phyloP scores from a whole-genome alignment of 2,329 filamentous ascomycete species.

The Teratosphaeria nubilosa region DNA sequence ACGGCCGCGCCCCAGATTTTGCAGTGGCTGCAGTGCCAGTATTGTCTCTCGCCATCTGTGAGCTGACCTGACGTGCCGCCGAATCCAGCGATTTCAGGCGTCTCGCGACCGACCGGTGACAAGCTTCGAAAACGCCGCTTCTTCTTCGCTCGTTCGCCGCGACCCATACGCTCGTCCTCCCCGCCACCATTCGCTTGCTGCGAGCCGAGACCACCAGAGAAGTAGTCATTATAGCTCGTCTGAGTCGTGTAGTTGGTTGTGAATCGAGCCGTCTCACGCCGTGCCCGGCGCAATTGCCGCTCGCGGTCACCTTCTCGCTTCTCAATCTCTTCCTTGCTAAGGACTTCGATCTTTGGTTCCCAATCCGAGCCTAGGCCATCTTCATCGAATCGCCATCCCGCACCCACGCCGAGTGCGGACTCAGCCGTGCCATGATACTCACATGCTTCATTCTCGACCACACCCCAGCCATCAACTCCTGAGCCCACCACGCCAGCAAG shows the following conservation, averaged over 20 bases:
- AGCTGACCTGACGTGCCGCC: conserved; percentile 56
- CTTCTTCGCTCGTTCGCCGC: conserved; percentile 89
- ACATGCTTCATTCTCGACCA: conserved; percentile 82
- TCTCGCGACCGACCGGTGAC: conserved; percentile 72
- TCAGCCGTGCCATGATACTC: conserved; percentile 39
- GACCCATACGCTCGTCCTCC: conserved; percentile 72
- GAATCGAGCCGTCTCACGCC: conserved; percentile 86
- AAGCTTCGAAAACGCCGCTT: conserved; percentile 85
- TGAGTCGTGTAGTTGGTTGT: conserved; percentile 31
- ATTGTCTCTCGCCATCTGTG: conserved; percentile 62
- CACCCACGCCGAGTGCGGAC: conserved; percentile 49
- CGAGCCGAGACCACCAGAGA: conserved; percentile 37
- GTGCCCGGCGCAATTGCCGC: conserved; percentile 72
- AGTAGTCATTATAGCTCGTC: conserved; percentile 41
- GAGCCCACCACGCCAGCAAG: conserved; percentile 59
- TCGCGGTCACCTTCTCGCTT: conserved; percentile 92
- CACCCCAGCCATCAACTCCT: conserved; percentile 56
- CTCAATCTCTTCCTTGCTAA: conserved; percentile 95
- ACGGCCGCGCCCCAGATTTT: conserved; percentile 78
- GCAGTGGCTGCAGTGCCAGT: conserved; percentile 85
- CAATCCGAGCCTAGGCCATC: conserved; percentile 61
- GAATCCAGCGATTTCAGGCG: conserved; percentile 61
- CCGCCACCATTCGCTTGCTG: conserved; percentile 30
- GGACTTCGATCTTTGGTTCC: conserved; percentile 43
- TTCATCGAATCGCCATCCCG: conserved; percentile 91